Percentiles rank a stretch among this genome's conserved stretches.
These are phyloP conservation scores for Phialophora expanda DNA, from an alignment of 2,329 filamentous ascomycete species.

Conservation along the genomic window DNA sequence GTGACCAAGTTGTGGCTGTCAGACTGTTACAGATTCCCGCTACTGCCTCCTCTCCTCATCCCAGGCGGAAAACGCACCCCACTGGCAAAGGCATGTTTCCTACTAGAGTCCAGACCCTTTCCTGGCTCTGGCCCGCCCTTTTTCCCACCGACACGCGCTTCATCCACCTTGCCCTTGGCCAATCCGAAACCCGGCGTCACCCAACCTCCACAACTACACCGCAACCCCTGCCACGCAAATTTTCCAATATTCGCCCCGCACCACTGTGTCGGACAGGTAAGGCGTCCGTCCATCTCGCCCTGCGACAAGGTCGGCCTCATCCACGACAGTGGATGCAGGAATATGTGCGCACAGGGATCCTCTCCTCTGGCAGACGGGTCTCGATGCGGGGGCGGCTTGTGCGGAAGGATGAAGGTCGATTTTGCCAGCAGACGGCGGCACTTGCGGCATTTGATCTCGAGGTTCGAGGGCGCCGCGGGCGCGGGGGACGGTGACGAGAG, in stretches of 20 bases:
- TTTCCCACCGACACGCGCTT: slow-evolving; percentile 50
- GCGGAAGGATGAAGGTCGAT: slow-evolving; percentile 64
- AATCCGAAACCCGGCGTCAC: slow-evolving; percentile 88
- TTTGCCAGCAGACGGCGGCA: slow-evolving; percentile 75
- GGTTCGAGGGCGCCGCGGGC: slow-evolving; percentile 28
- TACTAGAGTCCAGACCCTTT: slow-evolving; percentile 7
- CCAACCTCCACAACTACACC: slow-evolving; percentile 90
- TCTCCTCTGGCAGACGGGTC: slow-evolving; percentile 21
- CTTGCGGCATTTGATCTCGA: slow-evolving; percentile 85
- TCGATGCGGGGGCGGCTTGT: slow-evolving; percentile 32
- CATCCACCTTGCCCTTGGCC: slow-evolving; percentile 80
- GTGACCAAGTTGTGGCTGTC: background rate
- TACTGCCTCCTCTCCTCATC: slow-evolving; percentile 32
- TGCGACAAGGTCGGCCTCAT: slow-evolving; percentile 80
- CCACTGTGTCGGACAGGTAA: slow-evolving; percentile 78
- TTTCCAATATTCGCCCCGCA: slow-evolving; percentile 86
- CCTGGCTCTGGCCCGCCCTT: background rate
- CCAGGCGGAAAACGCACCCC: slow-evolving; percentile 37
- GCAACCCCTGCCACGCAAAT: slow-evolving; percentile 95
- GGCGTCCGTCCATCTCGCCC: slow-evolving; percentile 79
- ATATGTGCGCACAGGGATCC: slow-evolving; percentile 76
- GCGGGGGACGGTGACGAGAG: slow-evolving; percentile 19
- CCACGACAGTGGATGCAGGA: slow-evolving; percentile 91
- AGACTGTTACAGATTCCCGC: slow-evolving; percentile 27
- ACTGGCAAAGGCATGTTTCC: slow-evolving; percentile 9